These are phyloP conservation scores for Anacardium occidentale DNA, from an alignment of 345 rosid genomes.

Conservation along the genomic window DNA sequence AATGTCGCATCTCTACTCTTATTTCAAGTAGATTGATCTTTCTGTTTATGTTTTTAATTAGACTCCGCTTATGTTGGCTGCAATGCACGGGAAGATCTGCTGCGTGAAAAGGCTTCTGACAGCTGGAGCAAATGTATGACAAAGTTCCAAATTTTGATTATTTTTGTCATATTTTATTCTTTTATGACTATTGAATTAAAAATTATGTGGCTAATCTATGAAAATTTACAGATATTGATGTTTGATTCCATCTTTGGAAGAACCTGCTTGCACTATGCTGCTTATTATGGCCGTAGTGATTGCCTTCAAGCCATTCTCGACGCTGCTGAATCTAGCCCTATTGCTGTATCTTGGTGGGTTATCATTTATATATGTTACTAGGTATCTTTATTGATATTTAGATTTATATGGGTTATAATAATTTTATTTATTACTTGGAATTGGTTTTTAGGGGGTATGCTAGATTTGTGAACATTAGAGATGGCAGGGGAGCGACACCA, in stretches of 20 bases:
- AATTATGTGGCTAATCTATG: constrained; percentile 14
- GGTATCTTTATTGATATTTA: background rate
- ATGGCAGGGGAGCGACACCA: constrained; percentile 88
- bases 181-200: constrained; percentile 4
- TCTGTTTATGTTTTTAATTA: constrained; percentile 20
- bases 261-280: constrained; percentile 96
- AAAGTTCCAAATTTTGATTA: constrained; percentile 4
- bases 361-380: constrained; percentile 1
- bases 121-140: constrained; percentile 94
- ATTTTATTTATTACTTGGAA: constrained; percentile 6
- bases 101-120: constrained; percentile 82
- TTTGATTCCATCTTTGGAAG: constrained; percentile 87
- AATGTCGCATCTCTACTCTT: background rate
- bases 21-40: background rate
- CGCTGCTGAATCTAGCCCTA: constrained; percentile 75
- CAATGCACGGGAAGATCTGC: constrained; percentile 85
- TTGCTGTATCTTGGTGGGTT: constrained; percentile 75
- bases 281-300: constrained; percentile 78
- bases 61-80: constrained; percentile 99
- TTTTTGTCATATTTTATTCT: background rate
- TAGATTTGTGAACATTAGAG: constrained; percentile 90
- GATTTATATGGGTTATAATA: background rate
- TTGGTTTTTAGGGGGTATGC: constrained; percentile 75
- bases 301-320: constrained; percentile 81
- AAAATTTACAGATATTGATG: constrained; percentile 65